Evolutionary conservation across 345 rosid species (phyloP).

Genomic region (Gossypium stocksii): DNA sequence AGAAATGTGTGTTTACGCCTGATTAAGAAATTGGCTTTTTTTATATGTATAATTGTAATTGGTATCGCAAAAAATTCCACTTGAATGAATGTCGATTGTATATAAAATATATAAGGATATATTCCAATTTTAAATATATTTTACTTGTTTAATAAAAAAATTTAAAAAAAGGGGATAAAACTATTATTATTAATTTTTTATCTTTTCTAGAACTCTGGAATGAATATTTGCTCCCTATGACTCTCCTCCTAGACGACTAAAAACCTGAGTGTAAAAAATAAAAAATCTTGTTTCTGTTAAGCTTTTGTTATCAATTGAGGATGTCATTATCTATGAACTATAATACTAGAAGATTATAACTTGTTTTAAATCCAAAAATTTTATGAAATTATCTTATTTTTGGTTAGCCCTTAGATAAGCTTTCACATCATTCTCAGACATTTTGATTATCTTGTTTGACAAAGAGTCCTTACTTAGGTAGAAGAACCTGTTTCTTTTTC

Average conservation of each 20-base stretch:
- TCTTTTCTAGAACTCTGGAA: not conserved
- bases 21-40: not conserved
- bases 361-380: slow-evolving; percentile 3
- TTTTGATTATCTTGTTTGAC: slow-evolving; percentile 36
- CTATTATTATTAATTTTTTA: not conserved
- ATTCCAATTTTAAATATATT: too few relatives aligned
- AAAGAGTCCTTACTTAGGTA: slow-evolving; percentile 21
- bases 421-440: slow-evolving; percentile 42
- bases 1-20: slow-evolving; percentile 11
- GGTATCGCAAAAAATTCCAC: too few relatives aligned
- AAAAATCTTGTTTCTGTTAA: not conserved
- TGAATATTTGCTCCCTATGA: not conserved
- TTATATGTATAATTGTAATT: too few relatives aligned
- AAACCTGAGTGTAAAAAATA: too few relatives aligned
- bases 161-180: not conserved
- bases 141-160: too few relatives aligned
- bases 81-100: too few relatives aligned
- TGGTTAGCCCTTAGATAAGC: slow-evolving; percentile 23
- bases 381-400: slow-evolving; percentile 8
- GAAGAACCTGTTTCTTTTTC: slow-evolving; percentile 13
- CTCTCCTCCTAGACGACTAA: not conserved
- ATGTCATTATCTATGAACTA: not conserved
- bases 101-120: too few relatives aligned
- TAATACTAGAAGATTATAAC: not conserved
- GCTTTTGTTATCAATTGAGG: not conserved